Base-by-base conservation (phyloP, 345 rosid genomes). In the Brassica juncea region DNA sequence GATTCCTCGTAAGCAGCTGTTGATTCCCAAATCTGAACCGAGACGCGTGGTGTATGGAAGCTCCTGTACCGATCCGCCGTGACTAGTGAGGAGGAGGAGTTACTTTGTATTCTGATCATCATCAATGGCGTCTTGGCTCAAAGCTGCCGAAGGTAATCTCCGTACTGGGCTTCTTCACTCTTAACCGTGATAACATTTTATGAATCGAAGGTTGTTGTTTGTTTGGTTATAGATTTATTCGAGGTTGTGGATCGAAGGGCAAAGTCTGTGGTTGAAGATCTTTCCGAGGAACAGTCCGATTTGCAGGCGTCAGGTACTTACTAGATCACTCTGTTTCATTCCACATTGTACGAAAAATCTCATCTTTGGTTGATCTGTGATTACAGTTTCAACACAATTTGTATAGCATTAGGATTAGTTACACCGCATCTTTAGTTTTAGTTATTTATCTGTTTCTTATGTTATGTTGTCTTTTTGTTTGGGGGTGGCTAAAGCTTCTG, bases 171-270 rank as follows among this genome's bases (percentile, higher is more conserved):
- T 55, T 75, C 9, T 71, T 8, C 72, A 72, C 31, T 54, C 31
- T 8, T 28, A 12, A 61, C 35, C 15, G 34, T 4, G 34, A 60
- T 60, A 54, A 42, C 52, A 47, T 49, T 23, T 62, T 35, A 0
- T 61, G 59, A 70, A 31, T 73, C 12, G 15, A 8, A 69, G 14
- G 2, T 47, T 74, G 34, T 63, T 72, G 8, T 73, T 39, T 35
- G 32, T 84, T 75, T 15, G 57, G n/a, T 27, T 42, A 4, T 81
- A 95, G 99, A 90, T 90, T 86, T 95, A 77, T 89, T 95, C 75
- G 98, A 95, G 88, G 96, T 89, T 68, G 97, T 96, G 71, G 99
- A 96, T 84, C 93, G 97, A 73, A 84, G 94, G 76, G 99, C 99
- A 30, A 96, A 96, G 89, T 88, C 91, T 80, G 99, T 93, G 65